Base-by-base conservation (phyloP, 164 flowering plant species). In the Tinospora cordifolia region DNA sequence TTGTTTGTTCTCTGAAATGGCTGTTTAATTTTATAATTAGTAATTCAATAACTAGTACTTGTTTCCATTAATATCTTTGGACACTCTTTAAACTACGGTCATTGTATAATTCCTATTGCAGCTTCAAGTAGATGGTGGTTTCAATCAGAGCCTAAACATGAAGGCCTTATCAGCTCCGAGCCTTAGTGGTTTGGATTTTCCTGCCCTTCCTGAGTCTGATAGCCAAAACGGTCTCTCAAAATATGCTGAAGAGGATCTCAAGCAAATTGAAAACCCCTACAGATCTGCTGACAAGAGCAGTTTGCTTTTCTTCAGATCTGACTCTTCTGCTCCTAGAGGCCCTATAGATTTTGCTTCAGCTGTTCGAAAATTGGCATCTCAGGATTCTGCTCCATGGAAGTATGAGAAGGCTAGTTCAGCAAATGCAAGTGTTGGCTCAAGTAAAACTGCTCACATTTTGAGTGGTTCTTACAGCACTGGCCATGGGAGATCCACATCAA, bases 91-190 rank as follows among this genome's bases (percentile, higher is more conserved):
- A 21, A 58, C 13, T 39, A 30, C 19, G 36, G 19, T 12, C 49
- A 6, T 62, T 15, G 7, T 10, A 17, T 54, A 54, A n/a, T 51
- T 54, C 21, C 60, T 54, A 54, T 54, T 54, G 60, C 85, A 95
- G 99, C 96, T 91, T 79, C 98, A 92, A 85, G 92, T 85, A 41
- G 99, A 92, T 75, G 86, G 83, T 74, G 89, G 83, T 71, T 81
- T 87, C 69, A 80, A 69, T 81, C 93, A 85, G 77, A 89, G 81
- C 75, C 38, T 82, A 65, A 84, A 62, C 78, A 67, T 91, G n/a
- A 92, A 92, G 85, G 72, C 88, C 62, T 64, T 81, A 54, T 84
- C 96, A 27, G 81, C 96, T 74, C 97, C 96, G 63, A 88, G 87
- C 76, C 92, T 92, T 62, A 88, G 81, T 72, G 73, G 85, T 17